phyloP scores from a whole-genome alignment of 1,139 yeast species.

The Zygosaccharomyces pseudobailii region DNA sequence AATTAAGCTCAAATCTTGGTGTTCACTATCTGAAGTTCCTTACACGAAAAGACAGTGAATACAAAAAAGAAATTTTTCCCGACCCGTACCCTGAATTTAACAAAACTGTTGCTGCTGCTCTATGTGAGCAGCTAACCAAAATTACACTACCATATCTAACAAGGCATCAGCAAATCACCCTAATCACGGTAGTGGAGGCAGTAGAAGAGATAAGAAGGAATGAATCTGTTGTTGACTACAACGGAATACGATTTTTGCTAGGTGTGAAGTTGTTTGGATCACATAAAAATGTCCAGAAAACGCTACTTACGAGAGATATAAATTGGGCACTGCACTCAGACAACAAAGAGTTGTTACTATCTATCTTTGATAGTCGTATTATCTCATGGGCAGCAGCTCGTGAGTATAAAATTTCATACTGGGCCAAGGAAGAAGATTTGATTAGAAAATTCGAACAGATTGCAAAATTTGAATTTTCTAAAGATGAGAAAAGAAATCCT shows the following conservation, averaged over 20 bases:
- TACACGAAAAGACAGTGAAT: constrained; percentile 20
- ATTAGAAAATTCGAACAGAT: constrained; percentile 54
- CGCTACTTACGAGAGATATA: constrained; percentile 72
- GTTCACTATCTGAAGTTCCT: constrained; percentile 34
- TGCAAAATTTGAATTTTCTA: constrained; percentile 61
- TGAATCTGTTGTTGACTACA: constrained; percentile 55
- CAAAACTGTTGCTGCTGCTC: constrained; percentile 42
- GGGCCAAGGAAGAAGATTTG: constrained; percentile 59
- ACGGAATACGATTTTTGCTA: constrained; percentile 66
- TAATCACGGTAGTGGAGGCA: constrained; percentile 64
- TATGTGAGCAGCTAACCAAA: constrained; percentile 58
- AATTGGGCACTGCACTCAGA: constrained; percentile 86
- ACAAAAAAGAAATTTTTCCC: constrained; percentile 28
- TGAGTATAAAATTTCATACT: constrained; percentile 63
- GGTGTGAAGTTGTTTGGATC: constrained; percentile 68
- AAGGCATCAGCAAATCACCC: constrained; percentile 85
- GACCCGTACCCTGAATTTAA: constrained; percentile 45
- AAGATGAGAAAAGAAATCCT: constrained; percentile 57
- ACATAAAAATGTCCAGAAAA: constrained; percentile 44
- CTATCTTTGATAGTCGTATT: constrained; percentile 49
- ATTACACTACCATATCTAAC: constrained; percentile 74
- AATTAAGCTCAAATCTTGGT: constrained; percentile 39
- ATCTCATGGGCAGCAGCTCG: constrained; percentile 58
- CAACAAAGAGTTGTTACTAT: constrained; percentile 61
- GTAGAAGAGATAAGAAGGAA: constrained; percentile 50